These are phyloP conservation scores for Fusarium newnesense DNA, from an alignment of 2,329 filamentous ascomycete species.

Conservation along the genomic window DNA sequence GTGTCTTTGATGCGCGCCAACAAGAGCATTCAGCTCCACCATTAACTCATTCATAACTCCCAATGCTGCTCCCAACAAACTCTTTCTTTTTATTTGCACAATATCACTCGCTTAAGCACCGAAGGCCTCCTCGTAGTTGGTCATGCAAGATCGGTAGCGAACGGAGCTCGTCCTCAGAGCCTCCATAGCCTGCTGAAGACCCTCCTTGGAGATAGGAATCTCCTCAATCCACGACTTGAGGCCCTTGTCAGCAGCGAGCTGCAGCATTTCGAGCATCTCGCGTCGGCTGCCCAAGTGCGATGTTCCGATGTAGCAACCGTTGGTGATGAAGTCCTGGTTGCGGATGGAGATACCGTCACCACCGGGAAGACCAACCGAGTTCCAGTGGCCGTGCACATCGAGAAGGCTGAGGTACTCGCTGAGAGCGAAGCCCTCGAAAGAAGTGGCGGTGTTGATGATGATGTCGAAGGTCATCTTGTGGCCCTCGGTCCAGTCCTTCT, in stretches of 20 bases:
- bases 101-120: conserved; percentile 53
- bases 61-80: conserved; percentile 8
- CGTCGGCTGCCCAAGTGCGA: conserved; percentile 76
- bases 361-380: conserved; percentile 83
- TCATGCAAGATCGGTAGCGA: conserved; percentile 80
- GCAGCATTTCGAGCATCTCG: conserved; percentile 78
- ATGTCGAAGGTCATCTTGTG: conserved; percentile 77
- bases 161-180: conserved; percentile 77
- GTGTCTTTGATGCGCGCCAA: conserved; percentile 25
- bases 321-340: conserved; percentile 78
- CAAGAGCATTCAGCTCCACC: conserved; percentile 23
- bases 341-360: conserved; percentile 76
- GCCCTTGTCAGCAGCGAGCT: conserved; percentile 75
- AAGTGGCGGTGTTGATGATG: conserved; percentile 79
- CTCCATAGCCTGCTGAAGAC: conserved; percentile 74
- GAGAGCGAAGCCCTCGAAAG: conserved; percentile 74
- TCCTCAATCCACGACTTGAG: conserved; percentile 78
- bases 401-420: conserved; percentile 79
- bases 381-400: conserved; percentile 83
- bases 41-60: conserved; percentile 22
- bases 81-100: neutral
- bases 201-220: conserved; percentile 77
- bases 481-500: conserved; percentile 66
- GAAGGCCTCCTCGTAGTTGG: conserved; percentile 75
- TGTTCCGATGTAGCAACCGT: conserved; percentile 78